Percentiles rank a stretch among this genome's conserved stretches.
Conservation (phyloP, 192 early-diverging fungal genomes). For the Geranomyces variabilis region DNA sequence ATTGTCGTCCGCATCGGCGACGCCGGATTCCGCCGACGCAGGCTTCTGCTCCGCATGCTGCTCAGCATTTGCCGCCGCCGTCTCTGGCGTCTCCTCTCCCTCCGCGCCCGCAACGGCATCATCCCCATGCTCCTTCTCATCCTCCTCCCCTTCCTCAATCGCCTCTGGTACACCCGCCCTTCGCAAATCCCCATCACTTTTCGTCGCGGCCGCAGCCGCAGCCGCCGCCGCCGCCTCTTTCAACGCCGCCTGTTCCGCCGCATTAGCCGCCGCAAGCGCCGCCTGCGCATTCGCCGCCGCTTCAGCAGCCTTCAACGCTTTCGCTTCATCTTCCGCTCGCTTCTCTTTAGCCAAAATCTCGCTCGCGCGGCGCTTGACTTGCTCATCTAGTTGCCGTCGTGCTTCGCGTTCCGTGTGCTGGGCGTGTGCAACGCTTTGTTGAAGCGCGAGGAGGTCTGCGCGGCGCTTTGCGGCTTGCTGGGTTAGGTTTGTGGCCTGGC, state of each 20-base stretch:
- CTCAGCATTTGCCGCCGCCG: neutral
- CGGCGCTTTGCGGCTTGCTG: neutral
- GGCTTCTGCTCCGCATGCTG: neutral
- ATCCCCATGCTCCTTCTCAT: slow-evolving; percentile 14
- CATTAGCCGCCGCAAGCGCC: neutral
- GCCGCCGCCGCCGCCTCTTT: slow-evolving; percentile 14
- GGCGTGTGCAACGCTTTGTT: neutral
- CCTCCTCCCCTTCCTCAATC: slow-evolving; percentile 29
- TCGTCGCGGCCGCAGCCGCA: neutral
- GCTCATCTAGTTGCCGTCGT: slow-evolving; percentile 24
- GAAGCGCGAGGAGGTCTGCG: neutral
- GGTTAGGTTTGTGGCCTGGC: neutral
- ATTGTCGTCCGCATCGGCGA: slow-evolving; percentile 5
- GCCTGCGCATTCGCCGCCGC: slow-evolving; percentile 8
- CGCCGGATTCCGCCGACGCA: neutral
- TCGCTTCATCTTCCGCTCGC: slow-evolving; percentile 20
- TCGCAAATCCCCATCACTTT: slow-evolving; percentile 9
- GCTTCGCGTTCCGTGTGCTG: slow-evolving; percentile 13
- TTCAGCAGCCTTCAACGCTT: neutral
- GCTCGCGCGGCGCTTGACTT: slow-evolving; percentile 7
- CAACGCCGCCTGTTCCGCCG: neutral
- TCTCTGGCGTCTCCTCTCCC: neutral
- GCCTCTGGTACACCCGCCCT: slow-evolving; percentile 14
- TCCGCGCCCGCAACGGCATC: neutral
- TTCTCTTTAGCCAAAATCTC: slow-evolving; percentile 16